phyloP scores from a whole-genome alignment of 352 stramenopile genomes.

The Pilasporangium apinafurcum region DNA sequence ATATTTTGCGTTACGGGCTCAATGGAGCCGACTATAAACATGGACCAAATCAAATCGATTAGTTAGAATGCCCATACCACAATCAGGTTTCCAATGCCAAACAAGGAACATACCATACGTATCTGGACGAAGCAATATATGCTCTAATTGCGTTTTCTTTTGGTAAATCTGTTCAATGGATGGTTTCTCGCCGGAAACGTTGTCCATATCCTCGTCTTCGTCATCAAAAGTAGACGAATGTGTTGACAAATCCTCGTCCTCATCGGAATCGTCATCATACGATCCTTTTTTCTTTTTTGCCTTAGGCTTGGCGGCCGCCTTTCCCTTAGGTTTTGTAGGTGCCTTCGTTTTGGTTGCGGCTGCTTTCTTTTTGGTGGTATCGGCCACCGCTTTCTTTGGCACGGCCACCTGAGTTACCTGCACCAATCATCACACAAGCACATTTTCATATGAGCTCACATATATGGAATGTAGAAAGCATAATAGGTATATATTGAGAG shows the following conservation, averaged over 20 bases:
- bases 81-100: background rate
- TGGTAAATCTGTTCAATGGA: constrained; percentile 93
- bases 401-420: constrained; percentile 8
- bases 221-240: constrained; percentile 22
- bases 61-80: background rate
- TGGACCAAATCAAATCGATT: background rate
- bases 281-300: constrained; percentile 48
- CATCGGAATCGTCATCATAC: constrained; percentile 29
- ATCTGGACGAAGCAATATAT: constrained; percentile 96
- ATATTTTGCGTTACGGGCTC: constrained; percentile 90
- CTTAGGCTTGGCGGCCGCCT: no score
- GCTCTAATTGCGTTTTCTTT: constrained; percentile 97
- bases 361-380: constrained; percentile 17
- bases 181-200: constrained; percentile 36
- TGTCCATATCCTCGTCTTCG: constrained; percentile 15
- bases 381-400: constrained; percentile 27
- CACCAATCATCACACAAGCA: no score
- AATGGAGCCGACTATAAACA: constrained; percentile 87
- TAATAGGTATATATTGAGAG: no score
- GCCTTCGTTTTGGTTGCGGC: constrained; percentile 18
- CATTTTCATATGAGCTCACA: no score
- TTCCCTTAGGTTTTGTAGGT: no score
- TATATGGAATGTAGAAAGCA: no score
- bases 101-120: constrained; percentile 89
- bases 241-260: constrained; percentile 23